A percentile compares a stretch with the other conserved stretches of the same genome.
These are phyloP conservation scores for Euphorbia schlechtendalii DNA, from an alignment of 441 rosid genomes.

Conservation along the genomic window DNA sequence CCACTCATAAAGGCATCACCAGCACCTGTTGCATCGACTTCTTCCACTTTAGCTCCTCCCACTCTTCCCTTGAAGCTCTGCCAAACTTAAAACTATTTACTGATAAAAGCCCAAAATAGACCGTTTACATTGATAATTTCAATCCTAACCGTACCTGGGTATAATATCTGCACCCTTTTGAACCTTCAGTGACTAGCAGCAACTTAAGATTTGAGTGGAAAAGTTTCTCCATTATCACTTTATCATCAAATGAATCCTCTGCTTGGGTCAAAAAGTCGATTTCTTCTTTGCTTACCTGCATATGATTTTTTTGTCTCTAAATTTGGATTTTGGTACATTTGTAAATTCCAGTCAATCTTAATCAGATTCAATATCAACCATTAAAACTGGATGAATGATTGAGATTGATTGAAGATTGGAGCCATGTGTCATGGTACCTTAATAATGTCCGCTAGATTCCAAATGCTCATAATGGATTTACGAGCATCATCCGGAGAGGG, in stretches of 20 bases:
- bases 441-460: slow-evolving; percentile 78
- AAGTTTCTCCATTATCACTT: slow-evolving; percentile 44
- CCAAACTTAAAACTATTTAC: too few relatives aligned
- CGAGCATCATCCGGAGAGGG: slow-evolving; percentile 73
- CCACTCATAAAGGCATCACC: slow-evolving; percentile 82
- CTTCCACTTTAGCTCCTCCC: slow-evolving; percentile 47
- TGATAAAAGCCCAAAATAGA: too few relatives aligned
- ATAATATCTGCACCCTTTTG: slow-evolving; percentile 65
- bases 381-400: too few relatives aligned
- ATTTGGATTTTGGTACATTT: too few relatives aligned
- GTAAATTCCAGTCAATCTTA: too few relatives aligned
- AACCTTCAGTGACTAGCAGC: slow-evolving; percentile 69
- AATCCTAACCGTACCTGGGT: slow-evolving; percentile 41
- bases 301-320: too few relatives aligned
- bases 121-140: not conserved
- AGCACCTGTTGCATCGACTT: slow-evolving; percentile 76
- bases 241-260: slow-evolving; percentile 27
- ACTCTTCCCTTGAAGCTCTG: slow-evolving; percentile 69
- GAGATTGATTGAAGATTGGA: too few relatives aligned
- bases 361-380: too few relatives aligned
- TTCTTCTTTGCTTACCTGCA: too few relatives aligned
- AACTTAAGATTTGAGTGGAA: slow-evolving; percentile 59
- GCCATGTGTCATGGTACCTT: too few relatives aligned
- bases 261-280: slow-evolving; percentile 49
- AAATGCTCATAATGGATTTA: slow-evolving; percentile 56